A percentile compares a stretch with the other conserved stretches of the same genome.
Conservation (phyloP, 805 yeast species). For the Candida oleophila region DNA sequence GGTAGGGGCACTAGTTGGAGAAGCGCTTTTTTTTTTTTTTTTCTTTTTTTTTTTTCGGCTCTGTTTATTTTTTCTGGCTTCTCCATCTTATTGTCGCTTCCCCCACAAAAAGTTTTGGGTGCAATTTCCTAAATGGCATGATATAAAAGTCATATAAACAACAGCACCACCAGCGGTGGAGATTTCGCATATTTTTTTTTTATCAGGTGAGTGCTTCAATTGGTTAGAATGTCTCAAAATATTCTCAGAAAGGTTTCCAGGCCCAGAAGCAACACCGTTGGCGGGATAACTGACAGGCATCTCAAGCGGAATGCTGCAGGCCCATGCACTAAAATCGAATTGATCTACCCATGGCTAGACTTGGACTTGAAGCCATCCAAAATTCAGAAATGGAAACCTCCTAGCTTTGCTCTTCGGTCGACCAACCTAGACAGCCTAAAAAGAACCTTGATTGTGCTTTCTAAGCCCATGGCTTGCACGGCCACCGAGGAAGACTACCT, state of each 20-base stretch:
- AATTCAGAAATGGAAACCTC: background rate
- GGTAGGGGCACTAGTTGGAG: too few relatives aligned
- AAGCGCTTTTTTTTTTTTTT: too few relatives aligned
- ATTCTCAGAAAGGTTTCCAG: background rate
- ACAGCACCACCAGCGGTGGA: too few relatives aligned
- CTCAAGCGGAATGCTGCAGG: background rate
- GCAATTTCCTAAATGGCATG: background rate
- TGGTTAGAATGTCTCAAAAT: background rate
- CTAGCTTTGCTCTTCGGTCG: background rate
- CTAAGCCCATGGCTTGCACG: background rate
- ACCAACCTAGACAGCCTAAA: background rate
- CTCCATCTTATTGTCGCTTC: background rate
- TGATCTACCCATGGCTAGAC: background rate
- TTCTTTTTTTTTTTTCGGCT: too few relatives aligned
- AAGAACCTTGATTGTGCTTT: background rate
- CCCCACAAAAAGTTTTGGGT: background rate
- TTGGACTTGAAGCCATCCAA: background rate
- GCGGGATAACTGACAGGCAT: background rate
- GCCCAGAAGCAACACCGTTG: conserved; percentile 4
- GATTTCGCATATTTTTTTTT: too few relatives aligned
- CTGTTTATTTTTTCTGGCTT: too few relatives aligned
- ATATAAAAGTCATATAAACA: background rate
- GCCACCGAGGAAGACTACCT: background rate
- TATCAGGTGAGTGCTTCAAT: too few relatives aligned
- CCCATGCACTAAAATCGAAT: background rate